These are phyloP conservation scores for Talaromyces albobiverticillius DNA, from an alignment of 2,329 filamentous ascomycete genomes.

Conservation along the genomic window DNA sequence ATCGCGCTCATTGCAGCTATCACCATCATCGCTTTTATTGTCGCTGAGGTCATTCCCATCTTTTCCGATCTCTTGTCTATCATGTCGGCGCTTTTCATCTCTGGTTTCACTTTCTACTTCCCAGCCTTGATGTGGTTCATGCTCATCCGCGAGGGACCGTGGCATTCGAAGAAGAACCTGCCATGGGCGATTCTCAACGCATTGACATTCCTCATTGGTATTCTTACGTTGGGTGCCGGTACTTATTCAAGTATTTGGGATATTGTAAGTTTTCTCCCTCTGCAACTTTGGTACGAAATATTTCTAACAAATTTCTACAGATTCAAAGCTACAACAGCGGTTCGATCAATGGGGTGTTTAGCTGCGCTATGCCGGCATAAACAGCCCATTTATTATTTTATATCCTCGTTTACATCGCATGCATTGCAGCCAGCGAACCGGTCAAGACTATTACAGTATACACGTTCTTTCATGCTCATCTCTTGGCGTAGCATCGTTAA, in stretches of 20 bases:
- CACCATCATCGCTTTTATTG: constrained; percentile 79
- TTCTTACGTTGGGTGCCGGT: constrained; percentile 72
- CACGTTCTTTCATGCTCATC: too few relatives aligned
- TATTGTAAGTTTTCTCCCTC: constrained; percentile 28
- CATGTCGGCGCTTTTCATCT: constrained; percentile 69
- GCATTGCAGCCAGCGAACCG: too few relatives aligned
- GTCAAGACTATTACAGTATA: too few relatives aligned
- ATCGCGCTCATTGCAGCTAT: constrained; percentile 41
- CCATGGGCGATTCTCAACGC: constrained; percentile 63
- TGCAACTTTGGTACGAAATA: background rate
- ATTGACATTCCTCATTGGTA: constrained; percentile 65
- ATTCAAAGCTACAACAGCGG: constrained; percentile 66
- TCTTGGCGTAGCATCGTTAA: too few relatives aligned
- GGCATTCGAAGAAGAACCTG: constrained; percentile 38
- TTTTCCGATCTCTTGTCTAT: constrained; percentile 63
- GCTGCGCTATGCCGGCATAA: constrained; percentile 55
- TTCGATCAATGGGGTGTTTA: constrained; percentile 66
- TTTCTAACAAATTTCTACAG: constrained; percentile 12
- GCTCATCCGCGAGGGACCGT: constrained; percentile 26
- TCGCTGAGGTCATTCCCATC: constrained; percentile 82
- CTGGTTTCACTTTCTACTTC: constrained; percentile 80
- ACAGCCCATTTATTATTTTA: too few relatives aligned
- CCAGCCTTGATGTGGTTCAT: constrained; percentile 44
- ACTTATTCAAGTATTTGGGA: constrained; percentile 64
- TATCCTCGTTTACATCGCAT: too few relatives aligned